Conservation (phyloP, 2,329 filamentous ascomycete genomes). For the Fusarium longipes region DNA sequence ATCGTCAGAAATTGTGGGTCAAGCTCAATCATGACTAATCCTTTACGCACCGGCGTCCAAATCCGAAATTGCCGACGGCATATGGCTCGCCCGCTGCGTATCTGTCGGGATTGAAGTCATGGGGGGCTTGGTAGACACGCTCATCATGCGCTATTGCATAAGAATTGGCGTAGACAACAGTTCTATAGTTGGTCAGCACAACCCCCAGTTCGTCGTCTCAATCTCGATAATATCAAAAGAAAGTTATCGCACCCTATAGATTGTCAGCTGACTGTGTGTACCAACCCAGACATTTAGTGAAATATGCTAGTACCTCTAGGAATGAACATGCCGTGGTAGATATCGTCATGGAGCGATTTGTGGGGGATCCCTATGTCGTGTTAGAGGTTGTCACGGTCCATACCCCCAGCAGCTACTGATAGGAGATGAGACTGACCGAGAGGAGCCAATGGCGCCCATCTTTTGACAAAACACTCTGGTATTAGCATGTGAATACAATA, state of each 20-base stretch:
- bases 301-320: constrained; percentile 57
- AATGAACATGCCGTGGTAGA: constrained; percentile 68
- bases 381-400: constrained; percentile 23
- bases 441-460: constrained; percentile 58
- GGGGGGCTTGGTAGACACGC: constrained; percentile 54
- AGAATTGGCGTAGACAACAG: constrained; percentile 56
- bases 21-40: not conserved
- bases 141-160: constrained; percentile 58
- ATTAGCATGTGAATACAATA: not conserved
- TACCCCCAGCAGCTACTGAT: not conserved
- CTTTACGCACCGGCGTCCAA: constrained; percentile 47
- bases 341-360: constrained; percentile 64
- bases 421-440: constrained; percentile 49
- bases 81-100: constrained; percentile 59
- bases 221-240: not conserved
- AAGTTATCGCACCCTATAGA: constrained; percentile 34
- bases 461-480: constrained; percentile 18
- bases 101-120: constrained; percentile 60
- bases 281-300: too few relatives aligned
- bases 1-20: not conserved
- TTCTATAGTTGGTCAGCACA: constrained; percentile 43
- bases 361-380: constrained; percentile 60
- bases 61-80: constrained; percentile 53
- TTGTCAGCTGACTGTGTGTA: constrained; percentile 6
- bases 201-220: constrained; percentile 7